Evolutionary conservation across 495 filamentous ascomycete genomes (phyloP), one percentile per base, ranked within the genome.

Genomic region (Pyronema omphalodes): DNA sequence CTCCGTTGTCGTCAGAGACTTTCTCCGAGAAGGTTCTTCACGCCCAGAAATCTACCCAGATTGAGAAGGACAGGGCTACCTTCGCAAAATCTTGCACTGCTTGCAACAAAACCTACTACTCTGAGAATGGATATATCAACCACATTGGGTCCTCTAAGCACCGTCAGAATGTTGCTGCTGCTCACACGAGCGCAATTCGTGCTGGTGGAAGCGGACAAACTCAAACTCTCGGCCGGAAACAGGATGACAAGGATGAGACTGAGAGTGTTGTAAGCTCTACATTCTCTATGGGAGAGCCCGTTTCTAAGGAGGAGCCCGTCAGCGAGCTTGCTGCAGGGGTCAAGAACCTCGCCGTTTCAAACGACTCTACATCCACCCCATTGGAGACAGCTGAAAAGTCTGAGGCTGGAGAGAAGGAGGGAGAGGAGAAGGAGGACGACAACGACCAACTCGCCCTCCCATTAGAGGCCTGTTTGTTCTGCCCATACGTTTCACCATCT

Each of bases 11-110:
- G 11, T 89, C 89, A 37, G 89, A 96, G 66, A 73, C 83, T 6
- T 98, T 98, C 69, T 85, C 86, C 62, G 91, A 98, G 58, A 96
- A 95, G 69, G 93, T 96, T 37, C 72, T 96, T n/a, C 84, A 84
- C 57, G 88, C 86, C 53, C 85, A 94, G 64, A 86, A 86, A 33
- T 77, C 77, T 5, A 81, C 87, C 6, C 82, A 77, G 11, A 83
- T 86, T 9, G 84, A 87, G 49, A 87, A 86, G 44, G 84, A 87
- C 50, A 86, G 84, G 70, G 93, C 88, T 15, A 79, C 86, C 2
- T 98, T 86, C 65, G 86, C 94, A 64, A 88, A 80, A 59, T 67
- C 72, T 11, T 98, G 91, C 66, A 71, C 77, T 3, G 77, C 79
- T 1, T 98, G 91, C 71, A 81, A 84, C 60, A 93, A 91, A 71